A percentile compares a stretch with the other conserved stretches of the same genome.
phyloP scores from a whole-genome alignment of 768 basidiomycete species.

The Kwoniella sp. region DNA sequence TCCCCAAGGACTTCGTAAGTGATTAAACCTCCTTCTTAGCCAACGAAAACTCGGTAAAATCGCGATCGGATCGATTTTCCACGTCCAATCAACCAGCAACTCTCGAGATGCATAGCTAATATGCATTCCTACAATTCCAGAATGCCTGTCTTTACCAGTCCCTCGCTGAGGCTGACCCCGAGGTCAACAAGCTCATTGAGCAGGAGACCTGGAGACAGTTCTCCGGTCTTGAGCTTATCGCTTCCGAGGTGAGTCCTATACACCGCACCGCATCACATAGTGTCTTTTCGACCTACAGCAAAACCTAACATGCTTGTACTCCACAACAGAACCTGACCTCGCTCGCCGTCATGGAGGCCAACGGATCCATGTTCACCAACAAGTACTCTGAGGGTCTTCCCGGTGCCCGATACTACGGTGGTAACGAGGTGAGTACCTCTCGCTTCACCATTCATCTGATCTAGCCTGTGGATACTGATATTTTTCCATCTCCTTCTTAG shows the following conservation, averaged over 20 bases:
- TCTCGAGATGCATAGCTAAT: no score
- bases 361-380: constrained; percentile 97
- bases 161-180: constrained; percentile 87
- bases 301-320: not conserved
- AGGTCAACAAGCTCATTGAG: constrained; percentile 95
- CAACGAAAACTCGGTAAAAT: no score
- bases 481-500: constrained; percentile 27
- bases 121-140: constrained; percentile 62
- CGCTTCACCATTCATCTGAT: no score
- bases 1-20: constrained; percentile 58
- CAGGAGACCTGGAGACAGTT: constrained; percentile 95
- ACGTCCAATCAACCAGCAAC: no score
- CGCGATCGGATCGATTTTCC: not conserved
- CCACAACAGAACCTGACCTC: constrained; percentile 89
- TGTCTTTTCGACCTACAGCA: no score
- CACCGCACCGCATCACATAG: not conserved
- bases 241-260: constrained; percentile 77
- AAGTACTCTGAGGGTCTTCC: constrained; percentile 99
- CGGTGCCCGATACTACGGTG: constrained; percentile 93
- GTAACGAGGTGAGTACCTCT: constrained; percentile 75
- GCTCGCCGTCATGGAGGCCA: constrained; percentile 93
- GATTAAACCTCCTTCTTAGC: no score
- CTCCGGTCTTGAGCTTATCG: constrained; percentile 96
- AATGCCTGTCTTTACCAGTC: constrained; percentile 89
- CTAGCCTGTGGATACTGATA: constrained; percentile 62